Evolutionary conservation across 2,329 filamentous ascomycete genomes (phyloP), one percentile per base, ranked within the genome.

Genomic region (Fusarium aywerte): DNA sequence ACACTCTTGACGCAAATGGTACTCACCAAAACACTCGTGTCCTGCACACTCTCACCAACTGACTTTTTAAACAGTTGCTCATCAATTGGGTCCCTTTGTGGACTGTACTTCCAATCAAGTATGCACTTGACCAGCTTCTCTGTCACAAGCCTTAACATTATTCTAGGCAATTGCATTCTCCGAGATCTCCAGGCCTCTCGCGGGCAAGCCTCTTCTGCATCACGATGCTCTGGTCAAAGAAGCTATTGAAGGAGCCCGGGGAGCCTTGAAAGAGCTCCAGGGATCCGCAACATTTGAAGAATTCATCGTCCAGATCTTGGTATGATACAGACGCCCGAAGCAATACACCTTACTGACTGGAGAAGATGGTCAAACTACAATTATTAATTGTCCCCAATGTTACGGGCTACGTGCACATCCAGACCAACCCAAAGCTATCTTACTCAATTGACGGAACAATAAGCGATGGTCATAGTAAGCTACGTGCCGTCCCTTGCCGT

Each of bases 341-440:
- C 1, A 10, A 16, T 3, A 7, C 6, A 3, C 25, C 6, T 29
- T 39, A 23, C 55, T 67, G 11, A 65, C 60, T 32, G 0, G n/a
- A 18, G 13, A 27, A 87, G 84, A 87, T 86, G 81, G 80, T 87
- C 13, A 83, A 81, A 67, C 74, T 89, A 20, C 82, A 85, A 23
- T 74, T 87, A 3, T 76, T 73, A n/a, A 84, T 88, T 35, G 77
- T 80, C 0, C 79, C 81, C 0, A 75, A 85, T 45, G 74, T 88
- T 44, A 82, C 76, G 2, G 85, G 85, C 6, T 82, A 78, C 48
- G 79, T 87, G 0, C 87, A 88, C 69, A 78, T 89, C n/a, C 86
- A 89, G 72, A 86, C 84, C 6, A 89, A 89, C 57, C 85, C 87
- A 0, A 82, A 83, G 52, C 80, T 84, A 49, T 81, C 84, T 0